Evolutionary conservation across 2,329 filamentous ascomycete species (phyloP).

Genomic region (Colletotrichum magnum): DNA sequence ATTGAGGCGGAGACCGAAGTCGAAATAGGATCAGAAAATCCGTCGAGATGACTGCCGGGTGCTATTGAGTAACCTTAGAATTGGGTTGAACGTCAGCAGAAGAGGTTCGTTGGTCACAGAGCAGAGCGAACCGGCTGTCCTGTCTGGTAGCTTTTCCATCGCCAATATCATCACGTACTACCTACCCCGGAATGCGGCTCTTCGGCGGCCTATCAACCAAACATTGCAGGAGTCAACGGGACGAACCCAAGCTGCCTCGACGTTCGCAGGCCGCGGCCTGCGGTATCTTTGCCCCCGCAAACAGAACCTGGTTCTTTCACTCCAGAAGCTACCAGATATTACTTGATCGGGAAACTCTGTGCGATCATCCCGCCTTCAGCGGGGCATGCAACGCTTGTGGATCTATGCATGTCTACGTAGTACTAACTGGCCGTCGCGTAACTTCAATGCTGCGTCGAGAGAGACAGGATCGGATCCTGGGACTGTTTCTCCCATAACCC

Average conservation of each 20-base stretch:
- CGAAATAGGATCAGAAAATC: too few relatives aligned
- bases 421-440: neutral
- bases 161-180: neutral
- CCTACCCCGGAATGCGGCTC: too few relatives aligned
- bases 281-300: conserved; percentile 10
- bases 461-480: neutral
- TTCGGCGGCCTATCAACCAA: neutral
- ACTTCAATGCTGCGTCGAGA: neutral
- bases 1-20: neutral
- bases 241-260: neutral
- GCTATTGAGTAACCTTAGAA: too few relatives aligned
- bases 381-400: too few relatives aligned
- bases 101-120: too few relatives aligned
- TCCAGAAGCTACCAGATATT: neutral
- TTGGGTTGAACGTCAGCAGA: too few relatives aligned
- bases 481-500: neutral
- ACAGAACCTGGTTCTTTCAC: neutral
- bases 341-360: conserved; percentile 4
- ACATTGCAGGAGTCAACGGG: neutral
- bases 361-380: neutral
- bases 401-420: neutral
- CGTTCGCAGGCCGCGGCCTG: conserved; percentile 19
- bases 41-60: neutral
- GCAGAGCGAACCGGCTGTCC: too few relatives aligned
- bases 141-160: too few relatives aligned